These are phyloP conservation scores for Suhomyces sp. DNA, from an alignment of 805 yeast species.

Conservation along the genomic window DNA sequence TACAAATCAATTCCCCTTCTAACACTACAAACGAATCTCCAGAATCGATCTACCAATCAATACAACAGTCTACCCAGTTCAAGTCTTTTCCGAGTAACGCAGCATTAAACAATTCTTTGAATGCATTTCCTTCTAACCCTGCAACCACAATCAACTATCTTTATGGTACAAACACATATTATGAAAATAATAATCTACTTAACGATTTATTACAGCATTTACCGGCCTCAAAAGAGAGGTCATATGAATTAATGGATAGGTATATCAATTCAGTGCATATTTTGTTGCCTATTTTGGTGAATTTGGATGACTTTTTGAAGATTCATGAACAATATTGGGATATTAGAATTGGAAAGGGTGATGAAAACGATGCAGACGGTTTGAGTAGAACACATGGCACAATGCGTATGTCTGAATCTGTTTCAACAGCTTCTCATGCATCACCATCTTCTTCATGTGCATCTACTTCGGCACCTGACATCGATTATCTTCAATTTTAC, in stretches of 20 bases:
- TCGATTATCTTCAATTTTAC: slow-evolving; percentile 46
- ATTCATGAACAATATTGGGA: slow-evolving; percentile 55
- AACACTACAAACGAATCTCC: slow-evolving; percentile 4
- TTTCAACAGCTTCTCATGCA: slow-evolving; percentile 6
- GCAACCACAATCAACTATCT: slow-evolving; percentile 33
- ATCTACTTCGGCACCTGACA: slow-evolving; percentile 7
- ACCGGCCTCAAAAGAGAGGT: slow-evolving; percentile 44
- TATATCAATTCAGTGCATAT: slow-evolving; percentile 55
- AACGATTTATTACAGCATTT: slow-evolving; percentile 42
- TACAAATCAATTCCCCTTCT: slow-evolving; percentile 3
- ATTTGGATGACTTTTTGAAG: slow-evolving; percentile 41
- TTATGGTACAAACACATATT: slow-evolving; percentile 41
- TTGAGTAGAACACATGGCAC: slow-evolving; percentile 14
- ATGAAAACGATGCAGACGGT: background rate
- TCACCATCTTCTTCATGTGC: slow-evolving; percentile 6
- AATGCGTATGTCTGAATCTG: background rate
- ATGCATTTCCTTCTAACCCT: slow-evolving; percentile 33
- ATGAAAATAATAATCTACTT: slow-evolving; percentile 33
- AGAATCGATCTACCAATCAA: slow-evolving; percentile 2
- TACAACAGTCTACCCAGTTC: background rate
- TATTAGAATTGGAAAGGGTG: background rate
- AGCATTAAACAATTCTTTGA: slow-evolving; percentile 24
- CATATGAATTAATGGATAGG: slow-evolving; percentile 47
- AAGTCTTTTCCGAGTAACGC: too few species aligned
- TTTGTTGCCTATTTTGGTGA: slow-evolving; percentile 51